These are phyloP conservation scores for Iris macrosiphon DNA, from an alignment of 106 monocot genomes.

Conservation along the genomic window DNA sequence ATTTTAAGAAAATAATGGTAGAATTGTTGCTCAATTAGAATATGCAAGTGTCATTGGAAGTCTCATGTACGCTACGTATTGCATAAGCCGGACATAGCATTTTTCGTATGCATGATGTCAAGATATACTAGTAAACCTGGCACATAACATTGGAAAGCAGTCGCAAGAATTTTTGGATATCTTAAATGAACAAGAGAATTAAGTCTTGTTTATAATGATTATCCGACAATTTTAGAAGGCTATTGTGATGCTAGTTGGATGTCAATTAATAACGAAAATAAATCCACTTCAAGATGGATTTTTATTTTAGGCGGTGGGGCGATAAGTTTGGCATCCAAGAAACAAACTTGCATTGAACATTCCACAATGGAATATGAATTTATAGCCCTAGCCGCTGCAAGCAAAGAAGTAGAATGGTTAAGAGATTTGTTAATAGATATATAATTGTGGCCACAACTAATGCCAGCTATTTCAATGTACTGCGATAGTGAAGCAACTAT, in stretches of 20 bases:
- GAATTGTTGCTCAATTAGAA: neutral
- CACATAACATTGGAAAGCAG: neutral
- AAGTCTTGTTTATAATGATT: neutral
- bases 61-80: neutral
- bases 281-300: slow-evolving; percentile 3
- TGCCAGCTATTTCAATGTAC: neutral
- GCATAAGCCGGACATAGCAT: neutral
- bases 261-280: neutral
- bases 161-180: neutral
- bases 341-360: slow-evolving; percentile 4
- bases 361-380: slow-evolving; percentile 5
- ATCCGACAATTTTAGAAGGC: neutral
- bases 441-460: slow-evolving; percentile 1
- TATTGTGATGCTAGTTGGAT: slow-evolving; percentile 7
- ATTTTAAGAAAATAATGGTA: neutral
- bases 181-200: neutral
- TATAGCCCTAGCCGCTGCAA: neutral
- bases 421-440: slow-evolving; percentile 3
- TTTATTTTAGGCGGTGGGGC: neutral
- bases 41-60: slow-evolving; percentile 1
- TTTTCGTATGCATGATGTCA: neutral
- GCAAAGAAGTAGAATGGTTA: slow-evolving; percentile 1
- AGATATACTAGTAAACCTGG: neutral
- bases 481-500: slow-evolving; percentile 1
- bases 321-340: neutral